These are phyloP conservation scores for Omphalotus guepiniiformis DNA, from an alignment of 768 basidiomycete species.

Conservation along the genomic window DNA sequence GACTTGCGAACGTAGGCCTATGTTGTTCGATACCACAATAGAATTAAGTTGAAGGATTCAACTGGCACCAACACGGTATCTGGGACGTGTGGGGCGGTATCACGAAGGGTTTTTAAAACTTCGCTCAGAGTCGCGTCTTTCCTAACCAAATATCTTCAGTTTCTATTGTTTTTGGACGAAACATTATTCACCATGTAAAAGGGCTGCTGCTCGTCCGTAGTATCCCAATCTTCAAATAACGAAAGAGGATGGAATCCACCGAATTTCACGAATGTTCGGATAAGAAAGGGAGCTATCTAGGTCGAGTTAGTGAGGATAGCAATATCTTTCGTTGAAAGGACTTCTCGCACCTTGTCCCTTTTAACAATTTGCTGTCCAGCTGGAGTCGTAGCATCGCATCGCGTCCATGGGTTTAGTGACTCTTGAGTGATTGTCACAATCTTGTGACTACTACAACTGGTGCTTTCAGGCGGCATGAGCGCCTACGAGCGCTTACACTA, in stretches of 20 bases:
- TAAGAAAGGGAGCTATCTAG: slow-evolving; percentile 77
- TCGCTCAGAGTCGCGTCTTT: slow-evolving; percentile 80
- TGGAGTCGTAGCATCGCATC: slow-evolving; percentile 1
- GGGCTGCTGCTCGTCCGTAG: slow-evolving; percentile 77
- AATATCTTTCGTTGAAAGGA: neutral
- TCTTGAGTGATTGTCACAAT: too few relatives aligned
- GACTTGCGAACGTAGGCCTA: too few relatives aligned
- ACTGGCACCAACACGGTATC: too few relatives aligned
- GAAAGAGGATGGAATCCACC: slow-evolving; percentile 70
- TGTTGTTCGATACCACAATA: too few relatives aligned
- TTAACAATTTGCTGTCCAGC: slow-evolving; percentile 1
- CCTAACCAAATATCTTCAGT: slow-evolving; percentile 33
- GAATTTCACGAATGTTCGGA: slow-evolving; percentile 79
- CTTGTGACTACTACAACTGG: too few relatives aligned
- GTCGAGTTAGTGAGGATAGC: neutral
- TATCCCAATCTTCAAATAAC: slow-evolving; percentile 74
- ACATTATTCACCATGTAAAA: slow-evolving; percentile 65
- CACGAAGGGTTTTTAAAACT: slow-evolving; percentile 72
- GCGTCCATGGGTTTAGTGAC: slow-evolving; percentile 1
- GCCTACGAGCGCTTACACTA: too few relatives aligned
- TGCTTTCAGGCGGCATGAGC: too few relatives aligned
- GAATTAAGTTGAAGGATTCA: too few relatives aligned
- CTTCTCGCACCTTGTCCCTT: slow-evolving; percentile 5
- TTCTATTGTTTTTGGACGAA: neutral
- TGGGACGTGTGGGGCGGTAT: slow-evolving; percentile 57